These are phyloP conservation scores for Teunomyces gatunensis DNA, from an alignment of 805 yeast genomes.

Conservation along the genomic window DNA sequence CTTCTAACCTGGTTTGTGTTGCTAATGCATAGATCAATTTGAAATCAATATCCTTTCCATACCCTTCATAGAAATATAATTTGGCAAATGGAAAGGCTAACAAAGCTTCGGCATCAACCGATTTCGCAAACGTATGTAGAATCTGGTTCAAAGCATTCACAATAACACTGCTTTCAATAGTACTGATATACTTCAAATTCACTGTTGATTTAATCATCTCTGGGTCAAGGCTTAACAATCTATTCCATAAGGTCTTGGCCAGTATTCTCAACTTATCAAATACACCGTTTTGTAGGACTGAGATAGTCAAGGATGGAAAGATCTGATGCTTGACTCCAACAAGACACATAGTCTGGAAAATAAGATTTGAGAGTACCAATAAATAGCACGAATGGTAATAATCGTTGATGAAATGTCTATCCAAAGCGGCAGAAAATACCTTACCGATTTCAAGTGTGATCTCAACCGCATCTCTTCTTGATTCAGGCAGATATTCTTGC, in stretches of 20 bases:
- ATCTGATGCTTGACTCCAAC: constrained; percentile 23
- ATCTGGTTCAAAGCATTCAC: constrained; percentile 44
- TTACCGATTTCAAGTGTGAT: constrained; percentile 34
- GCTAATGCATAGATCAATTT: constrained; percentile 24
- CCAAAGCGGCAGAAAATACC: constrained; percentile 25
- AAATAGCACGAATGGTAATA: constrained; percentile 23
- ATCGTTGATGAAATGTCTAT: constrained; percentile 15
- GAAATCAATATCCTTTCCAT: constrained; percentile 11
- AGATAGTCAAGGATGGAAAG: constrained; percentile 42
- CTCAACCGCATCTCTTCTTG: constrained; percentile 40
- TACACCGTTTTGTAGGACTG: constrained; percentile 54
- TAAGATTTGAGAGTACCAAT: constrained; percentile 35
- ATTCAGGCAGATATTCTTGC: constrained; percentile 36
- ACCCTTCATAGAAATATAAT: constrained; percentile 10
- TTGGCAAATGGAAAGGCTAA: constrained; percentile 39
- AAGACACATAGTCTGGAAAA: constrained; percentile 27
- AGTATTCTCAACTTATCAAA: constrained; percentile 30
- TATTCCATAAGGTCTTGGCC: constrained; percentile 22
- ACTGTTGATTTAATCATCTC: constrained; percentile 17
- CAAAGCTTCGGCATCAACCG: constrained; percentile 36
- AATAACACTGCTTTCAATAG: constrained; percentile 33
- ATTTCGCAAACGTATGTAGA: constrained; percentile 45
- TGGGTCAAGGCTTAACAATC: constrained; percentile 15
- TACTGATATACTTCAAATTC: constrained; percentile 33
- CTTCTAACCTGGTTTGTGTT: constrained; percentile 41